Percentiles rank a stretch among this genome's conserved stretches.
Evolutionary conservation across 805 yeast genomes (phyloP).

Genomic region (Middelhovenomyces tepae): DNA sequence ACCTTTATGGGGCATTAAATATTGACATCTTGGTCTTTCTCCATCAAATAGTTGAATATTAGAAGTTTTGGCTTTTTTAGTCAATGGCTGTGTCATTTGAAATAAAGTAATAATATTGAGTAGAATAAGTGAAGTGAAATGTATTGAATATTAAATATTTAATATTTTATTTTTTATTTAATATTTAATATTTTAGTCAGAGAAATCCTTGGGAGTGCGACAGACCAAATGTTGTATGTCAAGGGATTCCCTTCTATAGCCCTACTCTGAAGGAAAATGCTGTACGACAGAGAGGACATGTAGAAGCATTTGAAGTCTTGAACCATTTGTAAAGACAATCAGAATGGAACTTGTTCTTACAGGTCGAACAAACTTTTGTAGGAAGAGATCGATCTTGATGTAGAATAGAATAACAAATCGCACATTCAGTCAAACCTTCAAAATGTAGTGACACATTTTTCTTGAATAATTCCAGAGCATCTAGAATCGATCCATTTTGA

Average conservation of each 20-base stretch:
- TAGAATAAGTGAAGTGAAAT: too few species aligned
- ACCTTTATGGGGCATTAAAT: conserved; percentile 29
- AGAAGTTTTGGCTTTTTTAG: too few species aligned
- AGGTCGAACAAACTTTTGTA: conserved; percentile 76
- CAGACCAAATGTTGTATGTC: background rate
- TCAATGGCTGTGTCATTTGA: too few species aligned
- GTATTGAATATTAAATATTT: background rate
- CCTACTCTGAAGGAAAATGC: conserved; percentile 31
- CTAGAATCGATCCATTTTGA: conserved; percentile 42
- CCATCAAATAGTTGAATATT: too few species aligned
- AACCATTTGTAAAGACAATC: conserved; percentile 97
- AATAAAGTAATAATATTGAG: too few species aligned
- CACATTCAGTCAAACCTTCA: conserved; percentile 93
- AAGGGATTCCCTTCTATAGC: too few species aligned
- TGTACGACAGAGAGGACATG: conserved; percentile 91
- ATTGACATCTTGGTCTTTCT: conserved; percentile 16
- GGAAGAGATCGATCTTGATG: conserved; percentile 90
- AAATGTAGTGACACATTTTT: conserved; percentile 77
- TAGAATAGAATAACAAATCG: conserved; percentile 87
- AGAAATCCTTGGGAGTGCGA: too few species aligned
- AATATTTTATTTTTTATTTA: background rate
- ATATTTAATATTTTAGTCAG: too few species aligned
- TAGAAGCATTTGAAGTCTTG: conserved; percentile 81
- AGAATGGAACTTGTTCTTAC: conserved; percentile 90
- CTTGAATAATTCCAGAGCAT: conserved; percentile 58